Conservation (phyloP, 129 eudicot genomes). For the Tanacetum coccineum region DNA sequence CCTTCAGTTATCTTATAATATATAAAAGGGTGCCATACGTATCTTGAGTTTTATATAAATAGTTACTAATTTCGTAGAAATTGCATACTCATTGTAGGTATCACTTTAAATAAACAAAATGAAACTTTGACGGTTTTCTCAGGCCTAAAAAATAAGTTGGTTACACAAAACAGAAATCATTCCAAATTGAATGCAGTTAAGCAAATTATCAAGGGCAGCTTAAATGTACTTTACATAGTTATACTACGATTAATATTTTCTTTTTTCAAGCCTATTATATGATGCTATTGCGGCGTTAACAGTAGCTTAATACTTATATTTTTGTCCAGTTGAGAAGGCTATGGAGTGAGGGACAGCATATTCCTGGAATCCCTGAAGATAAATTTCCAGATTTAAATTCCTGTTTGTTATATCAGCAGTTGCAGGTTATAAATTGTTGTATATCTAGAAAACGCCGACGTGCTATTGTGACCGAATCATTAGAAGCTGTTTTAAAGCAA, state of each 20-base stretch:
- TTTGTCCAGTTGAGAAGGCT: constrained; percentile 76
- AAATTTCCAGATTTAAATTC: constrained; percentile 66
- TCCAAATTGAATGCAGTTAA: no score
- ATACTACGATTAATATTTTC: not conserved
- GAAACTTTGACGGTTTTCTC: no score
- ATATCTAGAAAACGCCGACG: constrained; percentile 76
- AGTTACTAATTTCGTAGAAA: no score
- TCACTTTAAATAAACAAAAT: no score
- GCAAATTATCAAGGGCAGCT: no score
- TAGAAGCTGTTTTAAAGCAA: constrained; percentile 50
- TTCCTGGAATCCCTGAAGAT: constrained; percentile 81
- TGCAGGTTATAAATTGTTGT: constrained; percentile 92
- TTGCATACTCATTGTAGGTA: no score
- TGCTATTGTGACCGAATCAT: constrained; percentile 58
- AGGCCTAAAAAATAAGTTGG: no score
- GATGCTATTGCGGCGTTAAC: not conserved
- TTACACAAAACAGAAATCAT: no score
- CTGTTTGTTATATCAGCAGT: constrained; percentile 81
- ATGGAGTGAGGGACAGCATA: constrained; percentile 82
- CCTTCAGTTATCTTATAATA: not conserved
- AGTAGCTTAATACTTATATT: not conserved
- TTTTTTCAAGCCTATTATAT: not conserved
- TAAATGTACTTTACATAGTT: no score
- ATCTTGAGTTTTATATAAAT: no score
- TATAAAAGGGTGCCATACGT: no score